Conservation (phyloP, 2,329 filamentous ascomycete genomes). For the Exutisphaerella laricina region DNA sequence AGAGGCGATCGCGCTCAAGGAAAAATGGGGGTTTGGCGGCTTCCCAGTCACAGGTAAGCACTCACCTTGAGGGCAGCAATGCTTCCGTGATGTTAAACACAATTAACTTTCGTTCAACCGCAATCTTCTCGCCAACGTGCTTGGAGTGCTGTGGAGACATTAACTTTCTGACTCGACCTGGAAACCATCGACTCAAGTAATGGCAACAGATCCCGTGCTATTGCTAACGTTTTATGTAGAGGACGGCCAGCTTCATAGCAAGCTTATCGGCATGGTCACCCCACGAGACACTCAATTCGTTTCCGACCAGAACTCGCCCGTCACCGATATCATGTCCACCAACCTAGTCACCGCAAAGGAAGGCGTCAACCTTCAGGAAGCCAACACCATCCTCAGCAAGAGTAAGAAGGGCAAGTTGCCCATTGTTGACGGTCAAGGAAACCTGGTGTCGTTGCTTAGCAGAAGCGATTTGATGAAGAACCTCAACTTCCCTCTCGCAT, state of each 20-base stretch:
- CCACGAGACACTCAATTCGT: constrained; percentile 98
- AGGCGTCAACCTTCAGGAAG: constrained; percentile 78
- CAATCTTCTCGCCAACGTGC: constrained; percentile 55
- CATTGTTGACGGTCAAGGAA: constrained; percentile 46
- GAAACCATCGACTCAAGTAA: too few relatives aligned
- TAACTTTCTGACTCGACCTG: constrained; percentile 30
- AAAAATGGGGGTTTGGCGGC: constrained; percentile 97
- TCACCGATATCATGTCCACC: constrained; percentile 90
- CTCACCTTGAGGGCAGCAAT: constrained; percentile 18
- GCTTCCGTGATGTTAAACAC: constrained; percentile 67
- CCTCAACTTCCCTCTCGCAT: constrained; percentile 90
- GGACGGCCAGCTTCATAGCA: constrained; percentile 85
- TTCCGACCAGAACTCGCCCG: constrained; percentile 62
- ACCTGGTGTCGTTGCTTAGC: constrained; percentile 74
- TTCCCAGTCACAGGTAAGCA: constrained; percentile 95
- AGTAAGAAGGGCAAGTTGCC: constrained; percentile 82
- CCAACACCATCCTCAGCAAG: constrained; percentile 85
- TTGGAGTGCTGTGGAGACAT: constrained; percentile 33
- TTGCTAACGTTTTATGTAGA: too few relatives aligned
- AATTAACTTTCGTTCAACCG: constrained; percentile 99
- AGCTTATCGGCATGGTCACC: constrained; percentile 94
- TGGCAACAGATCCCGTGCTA: too few relatives aligned
- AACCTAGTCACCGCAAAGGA: constrained; percentile 82
- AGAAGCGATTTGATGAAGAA: constrained; percentile 98
- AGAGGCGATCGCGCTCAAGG: constrained; percentile 87